These are phyloP conservation scores for Colletotrichum kahawae DNA, from an alignment of 2,329 filamentous ascomycete species.

Conservation along the genomic window DNA sequence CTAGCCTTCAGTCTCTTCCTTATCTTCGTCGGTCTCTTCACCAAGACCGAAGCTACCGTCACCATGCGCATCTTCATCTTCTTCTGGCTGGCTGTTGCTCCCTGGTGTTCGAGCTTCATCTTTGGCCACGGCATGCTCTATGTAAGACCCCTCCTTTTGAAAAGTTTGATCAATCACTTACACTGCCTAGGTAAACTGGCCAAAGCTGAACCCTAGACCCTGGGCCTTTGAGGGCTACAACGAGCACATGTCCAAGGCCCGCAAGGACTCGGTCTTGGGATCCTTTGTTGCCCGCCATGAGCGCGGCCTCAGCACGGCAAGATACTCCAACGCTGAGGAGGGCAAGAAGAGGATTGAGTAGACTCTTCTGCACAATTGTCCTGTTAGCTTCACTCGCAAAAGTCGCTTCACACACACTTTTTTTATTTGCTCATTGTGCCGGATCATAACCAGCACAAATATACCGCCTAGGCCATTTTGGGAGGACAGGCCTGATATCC, in stretches of 20 bases:
- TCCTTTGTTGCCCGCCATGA: constrained; percentile 76
- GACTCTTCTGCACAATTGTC: background rate
- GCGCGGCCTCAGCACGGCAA: constrained; percentile 80
- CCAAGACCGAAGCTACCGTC: constrained; percentile 75
- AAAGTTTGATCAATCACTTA: constrained; percentile 1
- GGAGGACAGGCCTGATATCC: background rate
- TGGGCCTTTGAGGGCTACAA: constrained; percentile 89
- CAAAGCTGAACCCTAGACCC: constrained; percentile 88
- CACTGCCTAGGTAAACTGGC: constrained; percentile 87
- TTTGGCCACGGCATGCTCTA: constrained; percentile 88
- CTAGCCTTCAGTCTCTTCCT: constrained; percentile 87
- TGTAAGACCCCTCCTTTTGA: constrained; percentile 62
- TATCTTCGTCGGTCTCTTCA: constrained; percentile 75
- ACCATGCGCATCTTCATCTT: constrained; percentile 83
- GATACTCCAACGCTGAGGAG: constrained; percentile 88
- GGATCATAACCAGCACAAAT: background rate
- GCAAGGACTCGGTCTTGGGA: constrained; percentile 83
- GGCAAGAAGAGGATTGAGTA: constrained; percentile 98
- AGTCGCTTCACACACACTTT: background rate
- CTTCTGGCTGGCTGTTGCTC: constrained; percentile 74
- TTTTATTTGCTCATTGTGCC: background rate
- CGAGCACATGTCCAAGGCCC: constrained; percentile 82
- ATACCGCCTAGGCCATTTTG: background rate
- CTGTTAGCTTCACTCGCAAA: background rate
- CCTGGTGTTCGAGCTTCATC: constrained; percentile 79